phyloP scores from a whole-genome alignment of 208 protist genomes.

The Novymonas esmeraldas region DNA sequence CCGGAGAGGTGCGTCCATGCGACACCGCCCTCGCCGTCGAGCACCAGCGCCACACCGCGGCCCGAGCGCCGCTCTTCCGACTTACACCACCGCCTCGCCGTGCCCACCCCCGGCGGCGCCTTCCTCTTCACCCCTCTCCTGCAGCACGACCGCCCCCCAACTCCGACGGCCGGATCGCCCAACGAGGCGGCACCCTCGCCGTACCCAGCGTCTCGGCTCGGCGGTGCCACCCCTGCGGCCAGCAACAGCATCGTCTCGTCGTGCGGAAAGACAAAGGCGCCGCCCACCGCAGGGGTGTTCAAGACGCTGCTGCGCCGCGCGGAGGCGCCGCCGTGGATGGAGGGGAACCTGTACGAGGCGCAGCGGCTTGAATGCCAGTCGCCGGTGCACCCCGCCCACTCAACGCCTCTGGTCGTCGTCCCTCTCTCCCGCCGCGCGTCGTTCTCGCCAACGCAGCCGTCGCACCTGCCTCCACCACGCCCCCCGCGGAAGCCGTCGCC shows the following conservation, averaged over 20 bases:
- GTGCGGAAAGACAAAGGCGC: constrained; percentile 14
- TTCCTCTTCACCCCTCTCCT: not conserved
- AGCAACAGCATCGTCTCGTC: constrained; percentile 10
- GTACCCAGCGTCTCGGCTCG: not conserved
- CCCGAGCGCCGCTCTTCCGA: not conserved
- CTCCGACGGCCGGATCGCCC: not conserved
- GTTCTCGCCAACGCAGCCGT: not conserved
- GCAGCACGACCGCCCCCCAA: not conserved
- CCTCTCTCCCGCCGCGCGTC: not conserved
- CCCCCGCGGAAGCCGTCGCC: not conserved
- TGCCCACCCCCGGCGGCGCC: not conserved
- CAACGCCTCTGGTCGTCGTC: not conserved
- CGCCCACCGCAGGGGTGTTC: not conserved
- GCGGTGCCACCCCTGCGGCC: not conserved
- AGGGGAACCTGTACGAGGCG: not conserved
- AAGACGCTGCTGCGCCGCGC: not conserved
- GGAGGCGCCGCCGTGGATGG: constrained; percentile 5
- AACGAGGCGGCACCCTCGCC: not conserved
- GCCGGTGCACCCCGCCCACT: not conserved
- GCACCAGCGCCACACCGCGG: not conserved
- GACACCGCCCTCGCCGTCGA: not conserved
- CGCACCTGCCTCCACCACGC: not conserved
- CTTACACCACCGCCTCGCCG: not conserved
- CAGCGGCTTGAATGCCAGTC: constrained; percentile 1
- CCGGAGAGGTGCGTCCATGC: not conserved